Base-by-base conservation (phyloP, 2,329 filamentous ascomycete genomes). In the Taxawa tesnikishii region DNA sequence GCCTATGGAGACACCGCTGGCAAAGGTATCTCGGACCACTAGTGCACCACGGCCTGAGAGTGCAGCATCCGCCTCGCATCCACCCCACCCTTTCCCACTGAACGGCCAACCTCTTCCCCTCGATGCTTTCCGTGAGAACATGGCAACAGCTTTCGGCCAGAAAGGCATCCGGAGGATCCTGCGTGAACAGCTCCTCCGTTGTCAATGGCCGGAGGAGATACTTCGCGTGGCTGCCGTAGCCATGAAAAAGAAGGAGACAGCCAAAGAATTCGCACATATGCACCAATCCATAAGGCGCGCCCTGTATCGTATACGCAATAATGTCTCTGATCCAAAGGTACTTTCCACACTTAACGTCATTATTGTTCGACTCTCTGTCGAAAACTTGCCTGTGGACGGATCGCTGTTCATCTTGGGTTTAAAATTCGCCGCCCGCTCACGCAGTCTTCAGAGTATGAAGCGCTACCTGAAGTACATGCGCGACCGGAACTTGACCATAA, bases 381-480 rank as follows among this genome's bases (percentile, higher is more conserved):
- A 44, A 13, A 35, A 39, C 17, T 9, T 55, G 8, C 29, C 26
- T 2, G 36, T 51, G 5, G 29, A 39, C 6, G 33, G 41, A 2
- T 35, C 43, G 5, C 30, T 54, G 5, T 15, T 49, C 7, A 38
- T 29, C 15, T 37, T 53, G 26, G 51, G 44, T 2, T 31, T 54
- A 17, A 54, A 53, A 27, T 55, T 56, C 25, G 50, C 51, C 9
- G 53, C 53, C 3, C 39, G 53, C 13, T 32, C 43, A 10, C 38
- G 53, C 6, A 44, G 39, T 26, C 28, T 54, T 8, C 25, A 31
- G 10, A 38, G 36, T 14, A 55, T 56, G 53, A 49, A 51, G 38
- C 42, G 38, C 26, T 54, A 48, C 26, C 43, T 56, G 19, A 38
- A 36, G 19, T 28, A 41, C 6, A 33, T 47, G 2, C 34, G 38